Conservation (phyloP, 192 early-diverging fungal species). For the Coemansia sp. region DNA sequence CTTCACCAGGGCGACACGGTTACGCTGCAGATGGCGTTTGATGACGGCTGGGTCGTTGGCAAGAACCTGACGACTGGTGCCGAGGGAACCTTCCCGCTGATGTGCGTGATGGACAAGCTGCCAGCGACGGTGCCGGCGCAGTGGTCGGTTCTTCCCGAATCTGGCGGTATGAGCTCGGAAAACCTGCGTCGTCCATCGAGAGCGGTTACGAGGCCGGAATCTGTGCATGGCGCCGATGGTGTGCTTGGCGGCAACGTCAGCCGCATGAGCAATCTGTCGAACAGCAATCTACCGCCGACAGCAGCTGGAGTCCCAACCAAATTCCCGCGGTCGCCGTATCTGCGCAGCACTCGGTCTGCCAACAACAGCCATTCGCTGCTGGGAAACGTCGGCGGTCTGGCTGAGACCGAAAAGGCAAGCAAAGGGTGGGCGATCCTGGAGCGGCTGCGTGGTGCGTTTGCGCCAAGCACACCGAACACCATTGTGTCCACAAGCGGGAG, state of each 20-base stretch:
- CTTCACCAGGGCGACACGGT: constrained; percentile 73
- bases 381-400: not conserved
- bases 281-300: not conserved
- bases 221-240: not conserved
- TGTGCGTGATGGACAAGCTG: constrained; percentile 63
- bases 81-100: constrained; percentile 83
- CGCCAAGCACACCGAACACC: not conserved
- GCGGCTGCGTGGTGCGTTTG: constrained; percentile 29
- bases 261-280: constrained; percentile 20
- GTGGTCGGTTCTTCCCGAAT: constrained; percentile 52
- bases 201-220: constrained; percentile 7
- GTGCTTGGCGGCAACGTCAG: constrained; percentile 13
- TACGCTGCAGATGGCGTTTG: constrained; percentile 69
- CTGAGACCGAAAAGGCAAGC: constrained; percentile 10
- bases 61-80: constrained; percentile 67
- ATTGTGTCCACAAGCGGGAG: constrained; percentile 1
- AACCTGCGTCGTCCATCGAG: constrained; percentile 29
- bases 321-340: constrained; percentile 6
- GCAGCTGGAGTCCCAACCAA: not conserved
- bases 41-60: constrained; percentile 91
- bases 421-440: constrained; percentile 23
- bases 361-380: constrained; percentile 9
- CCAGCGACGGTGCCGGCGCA: constrained; percentile 41
- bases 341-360: constrained; percentile 15
- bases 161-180: constrained; percentile 30